These are phyloP conservation scores for Pseudogymnoascus sp. DNA, from an alignment of 2,329 filamentous ascomycete species.

Conservation along the genomic window DNA sequence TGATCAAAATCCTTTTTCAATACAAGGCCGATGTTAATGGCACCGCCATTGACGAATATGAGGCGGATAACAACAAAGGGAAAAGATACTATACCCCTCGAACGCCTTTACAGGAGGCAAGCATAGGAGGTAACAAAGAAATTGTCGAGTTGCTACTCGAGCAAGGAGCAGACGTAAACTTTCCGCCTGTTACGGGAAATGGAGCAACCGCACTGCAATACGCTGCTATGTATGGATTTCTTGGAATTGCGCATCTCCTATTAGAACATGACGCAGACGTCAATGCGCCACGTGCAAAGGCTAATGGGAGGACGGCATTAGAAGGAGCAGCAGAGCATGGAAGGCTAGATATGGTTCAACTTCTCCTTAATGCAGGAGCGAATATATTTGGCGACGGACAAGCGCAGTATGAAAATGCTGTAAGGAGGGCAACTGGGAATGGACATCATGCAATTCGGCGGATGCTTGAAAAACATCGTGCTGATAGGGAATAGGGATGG, in stretches of 20 bases:
- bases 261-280: neutral
- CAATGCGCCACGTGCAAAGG: no score
- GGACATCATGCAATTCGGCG: neutral
- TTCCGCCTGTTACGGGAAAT: neutral
- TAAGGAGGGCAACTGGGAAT: neutral
- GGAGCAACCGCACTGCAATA: neutral
- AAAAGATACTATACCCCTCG: neutral
- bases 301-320: conserved; percentile 22
- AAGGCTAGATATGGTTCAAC: conserved; percentile 24
- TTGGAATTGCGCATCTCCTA: neutral
- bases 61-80: no score
- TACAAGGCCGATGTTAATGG: neutral
- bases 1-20: neutral
- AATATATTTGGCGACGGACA: neutral
- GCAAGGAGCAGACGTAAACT: neutral
- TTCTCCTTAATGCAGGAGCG: conserved; percentile 22
- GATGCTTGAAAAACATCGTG: neutral
- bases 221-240: neutral
- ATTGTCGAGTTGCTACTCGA: neutral
- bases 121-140: neutral
- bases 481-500: neutral
- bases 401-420: neutral
- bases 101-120: neutral
- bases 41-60: no score
- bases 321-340: conserved; percentile 27